Base-by-base conservation (phyloP, 768 basidiomycete genomes). In the Termitomyces bulborhizus region DNA sequence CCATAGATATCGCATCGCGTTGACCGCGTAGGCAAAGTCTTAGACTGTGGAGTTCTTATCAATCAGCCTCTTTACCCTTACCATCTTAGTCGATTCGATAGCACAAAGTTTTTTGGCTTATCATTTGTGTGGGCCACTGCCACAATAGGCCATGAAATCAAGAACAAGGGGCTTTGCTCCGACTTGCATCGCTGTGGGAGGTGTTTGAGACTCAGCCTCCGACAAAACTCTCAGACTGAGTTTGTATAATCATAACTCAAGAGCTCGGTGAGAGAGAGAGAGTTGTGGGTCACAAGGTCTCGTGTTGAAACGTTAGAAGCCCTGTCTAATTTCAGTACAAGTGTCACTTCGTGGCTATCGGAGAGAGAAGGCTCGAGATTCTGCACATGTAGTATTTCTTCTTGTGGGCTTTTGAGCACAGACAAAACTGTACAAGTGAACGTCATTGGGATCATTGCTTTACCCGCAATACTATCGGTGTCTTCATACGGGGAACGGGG, bases 231-330 rank as follows among this genome's bases (percentile, higher is more conserved):
- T 18, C 59, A 60, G 53, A 57, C 53, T 53, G 54, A 46, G 49
- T 59, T 16, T 37, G 44, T 45, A 34, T 48, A 21, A 56, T 37
- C 54, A 56, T 36, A 52, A 21, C 21, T 43, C 5, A 4, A 12
- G 15, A 12, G 11, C 36, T 37, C 34, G 4, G 34, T 34, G 34
- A 34, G 46, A 42, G 27, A 37, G 47, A 47, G 34, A 41, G n/a
- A 50, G 8, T 37, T 37, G 29, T 26, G 39, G 49, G 56, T 62
- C 60, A 62, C 56, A 59, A 55, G 60, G 58, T 27, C 56, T 16
- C 27, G 49, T 26, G 16, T 46, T 62, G 60, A 62, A 62, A 62
- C 60, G 29, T 51, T 16, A 42, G 58, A 59, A 59, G 54, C 53
- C 53, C 29, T 18, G 12, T 48, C 37, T 11, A 51, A 51, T 52